These are phyloP conservation scores for Leptographium radiaticola DNA, from an alignment of 2,329 filamentous ascomycete genomes.

Conservation along the genomic window DNA sequence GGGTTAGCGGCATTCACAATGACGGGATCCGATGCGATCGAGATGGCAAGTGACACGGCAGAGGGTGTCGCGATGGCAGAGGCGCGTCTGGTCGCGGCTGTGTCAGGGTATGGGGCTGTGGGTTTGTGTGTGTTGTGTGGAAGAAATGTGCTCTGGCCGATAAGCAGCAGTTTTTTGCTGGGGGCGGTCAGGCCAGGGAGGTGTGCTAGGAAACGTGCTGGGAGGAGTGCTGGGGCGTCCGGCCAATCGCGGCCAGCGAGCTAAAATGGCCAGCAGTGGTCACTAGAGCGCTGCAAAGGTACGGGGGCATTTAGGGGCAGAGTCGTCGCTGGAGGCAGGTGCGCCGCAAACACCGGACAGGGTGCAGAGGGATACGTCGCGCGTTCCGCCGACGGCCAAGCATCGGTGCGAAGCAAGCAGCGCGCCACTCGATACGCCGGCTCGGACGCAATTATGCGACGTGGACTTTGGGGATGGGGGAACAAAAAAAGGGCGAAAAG, in stretches of 20 bases:
- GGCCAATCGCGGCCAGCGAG: too few relatives aligned
- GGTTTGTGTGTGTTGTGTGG: slow-evolving; percentile 8
- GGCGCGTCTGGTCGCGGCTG: slow-evolving; percentile 29
- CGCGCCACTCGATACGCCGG: slow-evolving; percentile 13
- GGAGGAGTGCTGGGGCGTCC: neutral
- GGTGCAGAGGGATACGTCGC: slow-evolving; percentile 7
- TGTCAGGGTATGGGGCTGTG: slow-evolving; percentile 21
- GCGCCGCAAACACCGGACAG: neutral
- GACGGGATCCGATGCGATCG: slow-evolving; percentile 21
- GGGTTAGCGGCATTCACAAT: slow-evolving; percentile 33
- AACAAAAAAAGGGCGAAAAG: neutral
- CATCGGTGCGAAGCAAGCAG: slow-evolving; percentile 10
- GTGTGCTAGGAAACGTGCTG: too few relatives aligned
- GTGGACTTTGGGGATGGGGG: slow-evolving; percentile 8
- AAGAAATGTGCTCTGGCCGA: slow-evolving; percentile 3
- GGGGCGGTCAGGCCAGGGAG: neutral
- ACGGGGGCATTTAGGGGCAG: too few relatives aligned
- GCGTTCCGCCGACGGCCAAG: slow-evolving; percentile 14
- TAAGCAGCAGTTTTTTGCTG: slow-evolving; percentile 1
- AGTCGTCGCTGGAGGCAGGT: too few relatives aligned
- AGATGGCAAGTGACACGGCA: slow-evolving; percentile 33
- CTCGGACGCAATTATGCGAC: slow-evolving; percentile 7
- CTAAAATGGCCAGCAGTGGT: too few relatives aligned
- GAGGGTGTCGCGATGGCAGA: slow-evolving; percentile 27
- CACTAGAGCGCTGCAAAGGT: too few relatives aligned